These are phyloP conservation scores for Cladosporium sp. DNA, from an alignment of 2,329 filamentous ascomycete species.

Conservation along the genomic window DNA sequence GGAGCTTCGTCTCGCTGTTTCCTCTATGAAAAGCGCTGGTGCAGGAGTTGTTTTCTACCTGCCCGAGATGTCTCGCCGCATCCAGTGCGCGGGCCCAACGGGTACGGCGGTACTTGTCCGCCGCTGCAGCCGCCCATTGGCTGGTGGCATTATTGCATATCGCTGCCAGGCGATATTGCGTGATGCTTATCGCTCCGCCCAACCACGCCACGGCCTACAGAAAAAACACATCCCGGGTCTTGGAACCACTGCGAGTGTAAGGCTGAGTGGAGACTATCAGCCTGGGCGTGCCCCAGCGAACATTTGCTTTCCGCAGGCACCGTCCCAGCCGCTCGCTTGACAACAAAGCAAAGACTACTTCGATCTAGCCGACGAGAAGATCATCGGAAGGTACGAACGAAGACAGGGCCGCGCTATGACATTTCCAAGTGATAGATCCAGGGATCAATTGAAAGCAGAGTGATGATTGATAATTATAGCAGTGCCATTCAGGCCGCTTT, in stretches of 20 bases:
- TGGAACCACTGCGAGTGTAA: neutral
- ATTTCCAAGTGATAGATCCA: neutral
- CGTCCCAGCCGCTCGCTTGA: conserved; percentile 4
- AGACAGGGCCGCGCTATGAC: neutral
- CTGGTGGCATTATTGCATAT: neutral
- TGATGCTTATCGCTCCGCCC: conserved; percentile 4
- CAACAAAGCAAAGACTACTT: neutral
- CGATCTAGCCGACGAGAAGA: neutral
- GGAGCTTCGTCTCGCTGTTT: neutral
- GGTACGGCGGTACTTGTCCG: conserved; percentile 6
- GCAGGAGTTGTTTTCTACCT: neutral
- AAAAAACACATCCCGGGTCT: neutral
- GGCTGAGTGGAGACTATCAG: neutral
- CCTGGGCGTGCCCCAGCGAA: neutral
- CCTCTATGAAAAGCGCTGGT: neutral
- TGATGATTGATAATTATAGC: neutral
- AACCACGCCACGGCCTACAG: neutral
- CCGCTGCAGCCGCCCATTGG: conserved; percentile 2
- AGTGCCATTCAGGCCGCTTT: conserved; percentile 12
- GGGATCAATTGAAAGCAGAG: neutral
- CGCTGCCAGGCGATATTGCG: neutral
- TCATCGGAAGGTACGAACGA: neutral
- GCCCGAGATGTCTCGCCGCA: conserved; percentile 1
- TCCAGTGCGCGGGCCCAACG: neutral
- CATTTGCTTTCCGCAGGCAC: neutral